Conservation (phyloP, 2,329 filamentous ascomycete genomes). For the Talaromyces marneffei region DNA sequence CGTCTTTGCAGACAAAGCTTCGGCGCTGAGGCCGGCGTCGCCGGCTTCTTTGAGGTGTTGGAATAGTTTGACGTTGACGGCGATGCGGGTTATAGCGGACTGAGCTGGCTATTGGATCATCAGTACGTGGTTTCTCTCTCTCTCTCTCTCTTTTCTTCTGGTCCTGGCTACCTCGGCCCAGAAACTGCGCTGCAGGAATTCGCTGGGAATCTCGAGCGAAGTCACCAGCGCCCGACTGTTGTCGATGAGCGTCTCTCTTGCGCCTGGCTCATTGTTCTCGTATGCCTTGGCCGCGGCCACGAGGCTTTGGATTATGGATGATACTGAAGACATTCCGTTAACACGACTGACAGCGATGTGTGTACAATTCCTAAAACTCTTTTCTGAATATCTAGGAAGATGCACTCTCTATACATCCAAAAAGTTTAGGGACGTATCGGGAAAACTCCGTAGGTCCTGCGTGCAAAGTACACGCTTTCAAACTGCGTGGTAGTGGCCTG, state of each 20-base stretch:
- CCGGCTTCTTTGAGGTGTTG: conserved; percentile 27
- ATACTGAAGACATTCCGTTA: not conserved
- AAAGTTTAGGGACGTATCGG: too few relatives aligned
- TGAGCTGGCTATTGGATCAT: conserved; percentile 21
- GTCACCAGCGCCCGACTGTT: conserved; percentile 32
- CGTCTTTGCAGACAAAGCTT: conserved; percentile 25
- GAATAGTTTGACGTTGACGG: conserved; percentile 34
- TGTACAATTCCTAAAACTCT: too few relatives aligned
- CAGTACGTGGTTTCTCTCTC: too few relatives aligned
- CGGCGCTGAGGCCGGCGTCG: conserved; percentile 20
- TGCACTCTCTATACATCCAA: too few relatives aligned
- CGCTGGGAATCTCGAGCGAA: conserved; percentile 34
- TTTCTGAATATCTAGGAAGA: too few relatives aligned
- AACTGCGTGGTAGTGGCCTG: too few relatives aligned
- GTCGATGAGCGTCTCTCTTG: conserved; percentile 34
- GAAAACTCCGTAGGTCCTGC: too few relatives aligned
- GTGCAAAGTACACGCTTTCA: too few relatives aligned
- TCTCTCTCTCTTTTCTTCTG: not conserved
- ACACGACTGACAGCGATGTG: too few relatives aligned
- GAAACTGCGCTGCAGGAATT: conserved; percentile 30
- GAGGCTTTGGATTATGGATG: conserved; percentile 5
- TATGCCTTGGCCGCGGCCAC: conserved; percentile 27
- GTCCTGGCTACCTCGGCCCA: conserved; percentile 34
- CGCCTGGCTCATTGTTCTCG: conserved; percentile 27
- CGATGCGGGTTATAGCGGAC: conserved; percentile 33